Base-by-base conservation (phyloP, 2,329 filamentous ascomycete genomes). In the Cladophialophora carrionii region DNA sequence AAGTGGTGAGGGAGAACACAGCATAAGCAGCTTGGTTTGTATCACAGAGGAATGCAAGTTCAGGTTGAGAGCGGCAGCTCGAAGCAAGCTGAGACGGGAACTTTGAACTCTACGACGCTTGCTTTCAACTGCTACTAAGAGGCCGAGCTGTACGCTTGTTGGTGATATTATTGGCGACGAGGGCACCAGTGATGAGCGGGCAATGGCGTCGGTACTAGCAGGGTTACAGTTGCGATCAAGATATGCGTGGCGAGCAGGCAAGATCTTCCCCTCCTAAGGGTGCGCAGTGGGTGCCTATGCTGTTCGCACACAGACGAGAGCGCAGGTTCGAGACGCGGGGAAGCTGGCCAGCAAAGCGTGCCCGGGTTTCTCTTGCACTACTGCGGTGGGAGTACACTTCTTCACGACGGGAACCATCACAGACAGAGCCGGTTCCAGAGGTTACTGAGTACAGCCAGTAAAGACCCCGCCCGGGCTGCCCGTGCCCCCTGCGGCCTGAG, bases 101-200 rank as follows among this genome's bases (percentile, higher is more conserved):
- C 49, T 60, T 52, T 60, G 58, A 48, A 55, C 32, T 48, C 32
- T 61, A 32, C 32, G 49, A 46, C 29, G 37, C 34, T 43, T 48
- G 31, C 51, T 52, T n/a, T 24, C n/a, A 26, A 46, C 26, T 37
- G 31, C 51, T 61, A 29, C 10, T 26, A 57, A 26, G 34, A 43
- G 61, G 34, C 53, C 55, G 46, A 62, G 48, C 48, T 52, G 24
- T 43, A 32, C 31, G 48, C 26, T 43, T 58, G 53, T 52, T 31
- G 57, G 56, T 52, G 57, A 61, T 61, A 61, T 61, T 61, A 65
- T 61, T 65, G 63, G 63, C 57, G 63, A 57, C 48, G 57, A 61
- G 53, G 52, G 60, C 60, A 57, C 29, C 63, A 57, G 63, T 58
- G 31, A 31, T 1, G 57, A 64, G 48, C 37, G 49, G 17, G 48